Evolutionary conservation across 805 yeast genomes (phyloP), one percentile per base, ranked within the genome.

Genomic region (Saccharomycopsis javanensis): DNA sequence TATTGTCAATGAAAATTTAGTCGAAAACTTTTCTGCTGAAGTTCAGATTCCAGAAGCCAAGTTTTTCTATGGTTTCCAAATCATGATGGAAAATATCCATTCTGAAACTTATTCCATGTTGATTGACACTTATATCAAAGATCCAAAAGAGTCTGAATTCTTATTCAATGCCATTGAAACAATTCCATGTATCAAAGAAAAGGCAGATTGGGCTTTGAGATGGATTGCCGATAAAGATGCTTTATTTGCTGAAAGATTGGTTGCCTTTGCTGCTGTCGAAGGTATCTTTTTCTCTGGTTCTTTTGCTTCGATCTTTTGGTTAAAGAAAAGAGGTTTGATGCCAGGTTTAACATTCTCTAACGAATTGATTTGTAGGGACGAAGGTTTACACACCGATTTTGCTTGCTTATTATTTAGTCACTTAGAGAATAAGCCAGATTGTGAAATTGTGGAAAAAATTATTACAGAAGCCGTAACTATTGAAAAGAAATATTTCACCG

Each of bases 61-160:
- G 74, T 91, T 97, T 73, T 94, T 92, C 79, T 92, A 92, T 72
- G 99, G 99, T 52, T 92, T 94, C 88, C 99, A 92, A 78, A 94
- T 92, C 74, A 91, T 91, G 98, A 94, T 94, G 92, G 99, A 92
- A 77, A 92, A 94, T 79, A 94, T 92, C 69, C 99, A 92, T 74
- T 85, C 97, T 25, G 99, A 92, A 77, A 94, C 97, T 51, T 92
- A 92, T 77, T 92, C 98, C 6, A 77, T 94, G 64, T 81, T 94
- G 70, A 89, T 92, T 65, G 99, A 92, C 72, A 83, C 97, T 37
- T 92, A 92, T 74, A 87, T 92, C 73, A 91, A 91, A 77, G 99
- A 92, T 76, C 92, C 96, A 65, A 84, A 87, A 74, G 97, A 92
- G 78, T 79, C 92, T 61, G 88, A 86, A 62, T 88, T 79, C 73